These are phyloP conservation scores for Mycena galericulata DNA, from an alignment of 768 basidiomycete genomes.

Conservation along the genomic window DNA sequence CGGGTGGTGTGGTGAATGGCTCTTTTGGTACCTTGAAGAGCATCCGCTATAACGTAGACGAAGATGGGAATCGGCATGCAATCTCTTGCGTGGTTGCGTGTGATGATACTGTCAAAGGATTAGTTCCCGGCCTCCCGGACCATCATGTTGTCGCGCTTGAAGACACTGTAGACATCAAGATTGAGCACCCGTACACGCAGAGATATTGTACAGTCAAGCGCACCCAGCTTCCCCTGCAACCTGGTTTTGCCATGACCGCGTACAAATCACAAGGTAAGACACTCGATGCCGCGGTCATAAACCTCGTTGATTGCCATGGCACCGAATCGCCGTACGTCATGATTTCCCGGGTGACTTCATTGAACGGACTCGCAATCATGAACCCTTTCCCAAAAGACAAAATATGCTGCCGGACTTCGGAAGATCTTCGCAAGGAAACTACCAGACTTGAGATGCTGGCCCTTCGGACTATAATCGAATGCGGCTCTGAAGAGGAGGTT, in stretches of 20 bases:
- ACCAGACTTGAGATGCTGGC: neutral
- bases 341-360: neutral
- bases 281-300: neutral
- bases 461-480: neutral
- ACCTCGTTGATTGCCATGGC: neutral
- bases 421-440: neutral
- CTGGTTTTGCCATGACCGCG: neutral
- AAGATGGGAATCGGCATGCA: conserved; percentile 30
- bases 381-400: neutral
- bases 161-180: conserved; percentile 1
- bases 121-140: conserved; percentile 29
- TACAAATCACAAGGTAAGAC: conserved; percentile 2
- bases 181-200: neutral
- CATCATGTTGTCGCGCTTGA: conserved; percentile 34
- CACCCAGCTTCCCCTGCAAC: neutral
- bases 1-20: conserved; percentile 43
- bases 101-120: neutral
- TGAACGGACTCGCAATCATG: neutral
- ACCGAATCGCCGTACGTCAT: neutral
- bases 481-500: neutral
- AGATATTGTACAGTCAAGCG: conserved; percentile 25
- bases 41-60: conserved; percentile 35
- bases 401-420: neutral
- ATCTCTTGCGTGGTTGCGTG: conserved; percentile 38
- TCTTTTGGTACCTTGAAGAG: conserved; percentile 26